Base-by-base conservation (phyloP, 2,329 filamentous ascomycete species). In the Colletotrichum abscissum region DNA sequence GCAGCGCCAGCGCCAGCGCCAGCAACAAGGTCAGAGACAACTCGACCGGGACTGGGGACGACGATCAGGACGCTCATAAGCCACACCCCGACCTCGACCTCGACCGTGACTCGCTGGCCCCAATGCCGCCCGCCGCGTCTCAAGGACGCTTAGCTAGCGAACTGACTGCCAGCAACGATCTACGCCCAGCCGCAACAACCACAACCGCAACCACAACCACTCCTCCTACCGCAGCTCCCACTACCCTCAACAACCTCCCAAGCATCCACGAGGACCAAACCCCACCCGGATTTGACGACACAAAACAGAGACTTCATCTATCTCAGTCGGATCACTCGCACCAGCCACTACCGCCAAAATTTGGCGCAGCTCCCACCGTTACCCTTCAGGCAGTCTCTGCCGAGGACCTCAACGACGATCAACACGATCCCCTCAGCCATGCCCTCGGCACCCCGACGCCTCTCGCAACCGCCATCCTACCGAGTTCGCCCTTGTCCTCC, bases 91-190 rank as follows among this genome's bases (percentile, higher is more conserved):
- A 63, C 49, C 55, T 64, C 59, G 60, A 72, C 55, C 57, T 59
- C 59, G 28, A 60, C 49, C 55, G 60, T 63, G 60, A 72, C 67
- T 67, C 65, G 67, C 62, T 59, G 24, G 49, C 66, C 56, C 64
- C 69, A 22, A 75, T 66, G 60, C 66, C 74, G 67, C 67, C 75
- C 58, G 60, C 64, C 64, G 57, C 63, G 56, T 56, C 66, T 59
- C 65, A 76, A 72, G 63, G 65, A 73, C 72, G 74, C 76, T 67
- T 65, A 33, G 35, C 76, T 75, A 78, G 73, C 71, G 72, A 74
- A 75, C 67, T 62, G 72, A 73, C 70, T 38, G 81, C 78, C 67
- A 83, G 78, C 67, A 83, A 78, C 72, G 83, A 85, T 83, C 83
- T 79, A 76, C 83, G 69, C 49, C 55, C 74, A 38, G 71, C 76